These are phyloP conservation scores for Verticillium nubilum DNA, from an alignment of 2,329 filamentous ascomycete genomes.

Conservation along the genomic window DNA sequence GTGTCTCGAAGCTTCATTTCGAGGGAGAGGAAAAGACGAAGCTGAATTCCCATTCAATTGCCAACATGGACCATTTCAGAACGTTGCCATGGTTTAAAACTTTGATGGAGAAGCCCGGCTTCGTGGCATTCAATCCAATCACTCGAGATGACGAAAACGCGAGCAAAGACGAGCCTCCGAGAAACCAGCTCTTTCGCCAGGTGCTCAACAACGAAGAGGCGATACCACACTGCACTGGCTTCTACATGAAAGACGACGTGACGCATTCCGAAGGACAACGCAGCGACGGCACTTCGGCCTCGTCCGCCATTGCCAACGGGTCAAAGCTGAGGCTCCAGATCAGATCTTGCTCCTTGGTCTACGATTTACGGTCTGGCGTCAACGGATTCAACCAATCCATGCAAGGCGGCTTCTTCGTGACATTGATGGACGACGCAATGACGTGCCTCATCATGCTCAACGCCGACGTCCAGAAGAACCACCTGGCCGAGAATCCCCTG, in stretches of 20 bases:
- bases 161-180: neutral
- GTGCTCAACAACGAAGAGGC: slow-evolving; percentile 7
- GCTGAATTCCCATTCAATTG: neutral
- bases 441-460: slow-evolving; percentile 17
- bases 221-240: slow-evolving; percentile 16
- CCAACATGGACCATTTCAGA: slow-evolving; percentile 2
- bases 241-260: slow-evolving; percentile 9
- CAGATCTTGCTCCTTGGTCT: slow-evolving; percentile 12
- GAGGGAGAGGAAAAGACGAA: too few relatives aligned
- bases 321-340: slow-evolving; percentile 9
- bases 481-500: slow-evolving; percentile 4
- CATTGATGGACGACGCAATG: slow-evolving; percentile 22
- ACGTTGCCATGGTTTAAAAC: slow-evolving; percentile 6
- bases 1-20: too few relatives aligned
- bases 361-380: slow-evolving; percentile 16
- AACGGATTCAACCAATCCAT: slow-evolving; percentile 18
- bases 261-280: neutral
- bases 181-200: slow-evolving; percentile 12
- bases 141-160: neutral
- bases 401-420: slow-evolving; percentile 18
- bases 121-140: slow-evolving; percentile 2
- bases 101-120: slow-evolving; percentile 1
- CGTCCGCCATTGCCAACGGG: neutral
- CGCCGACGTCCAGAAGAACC: slow-evolving; percentile 8
- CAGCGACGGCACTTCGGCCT: neutral